Base-by-base conservation (phyloP, 305 asterid genomes). In the Coffea humblotiana region DNA sequence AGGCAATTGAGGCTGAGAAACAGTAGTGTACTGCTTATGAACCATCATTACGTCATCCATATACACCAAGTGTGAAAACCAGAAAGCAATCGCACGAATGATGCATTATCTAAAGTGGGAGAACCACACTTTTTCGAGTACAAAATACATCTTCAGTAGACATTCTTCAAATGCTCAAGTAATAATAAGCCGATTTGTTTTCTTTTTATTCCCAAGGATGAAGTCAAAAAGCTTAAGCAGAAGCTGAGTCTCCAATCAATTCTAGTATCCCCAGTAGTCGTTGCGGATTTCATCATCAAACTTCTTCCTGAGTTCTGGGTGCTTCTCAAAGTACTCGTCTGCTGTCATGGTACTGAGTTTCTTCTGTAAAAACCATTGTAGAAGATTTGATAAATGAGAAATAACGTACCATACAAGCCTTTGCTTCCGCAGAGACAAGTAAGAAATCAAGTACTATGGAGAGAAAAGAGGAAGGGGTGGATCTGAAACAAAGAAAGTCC, bases 271-370 rank as follows among this genome's bases (percentile, higher is more conserved):
- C 99, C 99, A 96, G 83, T 94, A 88, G 77, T 96, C 99, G 52
- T 96, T 94, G 75, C 99, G 90, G 63, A 96, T 91, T 88, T 96
- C 99, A 27, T 96, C 98, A 81, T 96, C 98, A 77, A 96, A 96
- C 87, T 91, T 92, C 97, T 94, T 92, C 90, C 87, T 94, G 82
- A 96, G 92, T 85, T 96, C 99, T 0, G 99, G 99, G 76, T 92
- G 97, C 93, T 96, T 92, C 21, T 77, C 97, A 61, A 96, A 96
- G 89, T 96, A 96, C 56, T 96, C 99, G 21, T 94, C 97, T 29
- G 98, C 97, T 65, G 98, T 94, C 97, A 94, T 94, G 80, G 99
- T 96, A 63, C 94, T 92, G 4, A 96, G 90, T 84, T 90, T 91
- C 67, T 81, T 85, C 98, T 95, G 98, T 87, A 76, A 71, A 29